A percentile compares a stretch with the other conserved stretches of the same genome.
Conservation (phyloP, 2,329 filamentous ascomycete genomes). For the Akanthomyces uredinophilus region DNA sequence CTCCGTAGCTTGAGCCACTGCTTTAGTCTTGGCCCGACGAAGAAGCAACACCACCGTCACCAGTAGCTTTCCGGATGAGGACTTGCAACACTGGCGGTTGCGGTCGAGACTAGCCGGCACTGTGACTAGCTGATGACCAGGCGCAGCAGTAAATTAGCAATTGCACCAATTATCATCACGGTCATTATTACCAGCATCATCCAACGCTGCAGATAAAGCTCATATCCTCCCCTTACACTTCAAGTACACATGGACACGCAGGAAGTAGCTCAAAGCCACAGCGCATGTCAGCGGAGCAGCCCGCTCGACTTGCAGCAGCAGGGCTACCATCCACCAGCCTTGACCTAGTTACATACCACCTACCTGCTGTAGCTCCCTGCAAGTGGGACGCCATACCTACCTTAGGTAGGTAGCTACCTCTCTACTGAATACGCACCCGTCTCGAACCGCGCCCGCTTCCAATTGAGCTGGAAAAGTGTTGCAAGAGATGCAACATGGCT, state of each 20-base stretch:
- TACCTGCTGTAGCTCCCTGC: constrained; percentile 1
- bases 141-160: background rate
- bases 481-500: background rate
- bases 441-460: background rate
- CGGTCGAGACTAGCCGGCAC: background rate
- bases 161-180: background rate
- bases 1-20: background rate
- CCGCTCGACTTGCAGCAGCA: background rate
- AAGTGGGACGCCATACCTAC: constrained; percentile 3
- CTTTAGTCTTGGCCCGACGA: background rate
- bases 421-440: background rate
- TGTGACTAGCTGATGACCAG: background rate
- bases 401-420: too few relatives aligned
- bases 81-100: constrained; percentile 4
- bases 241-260: too few relatives aligned
- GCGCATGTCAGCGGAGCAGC: background rate
- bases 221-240: too few relatives aligned
- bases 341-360: too few relatives aligned
- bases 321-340: too few relatives aligned
- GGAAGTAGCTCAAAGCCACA: background rate
- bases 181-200: background rate
- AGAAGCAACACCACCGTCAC: background rate
- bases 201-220: too few relatives aligned
- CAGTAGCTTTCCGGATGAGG: constrained; percentile 7
- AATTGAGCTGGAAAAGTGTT: background rate